Base-by-base conservation (phyloP, 305 asterid species). In the Rubia peregrina region DNA sequence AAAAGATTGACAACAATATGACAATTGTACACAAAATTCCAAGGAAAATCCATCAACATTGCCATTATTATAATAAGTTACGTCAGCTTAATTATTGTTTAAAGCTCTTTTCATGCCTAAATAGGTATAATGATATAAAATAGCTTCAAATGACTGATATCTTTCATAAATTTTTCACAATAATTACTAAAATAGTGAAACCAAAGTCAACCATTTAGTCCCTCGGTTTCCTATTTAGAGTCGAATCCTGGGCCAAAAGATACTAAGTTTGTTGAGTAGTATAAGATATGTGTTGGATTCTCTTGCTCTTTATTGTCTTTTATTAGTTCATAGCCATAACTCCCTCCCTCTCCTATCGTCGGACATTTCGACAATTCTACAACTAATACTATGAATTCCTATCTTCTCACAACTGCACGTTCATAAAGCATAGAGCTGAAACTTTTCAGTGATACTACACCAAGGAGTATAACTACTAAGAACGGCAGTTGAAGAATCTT, bases 91-190 rank as follows among this genome's bases (percentile, higher is more conserved):
- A 42, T 16, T 11, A 41, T 46, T 42, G 69, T 65, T 61, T 19
- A 16, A 21, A 66, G 46, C n/a, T 9, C 10, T 46, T 67, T 49
- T 22, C 22, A 67, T 67, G 6, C 70, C 70, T 66, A 38, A 12
- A 17, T 12, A 7, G 19, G 14, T 30, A 24, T n/a, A 26, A 60
- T 60, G 65, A 22, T 60, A 60, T 8, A 13, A 33, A 14, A 36
- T 16, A 33, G 42, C 67, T 36, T 62, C 24, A 60, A 4, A 62
- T 14, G 67, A 42, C 46, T 42, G 36, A 33, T 33, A 33, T 33
- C 5, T 33, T 33, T 33, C 36, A 33, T 33, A 33, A 33, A 42
- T 42, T 2, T 42, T 42, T 1, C 10, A 7, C 11, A 42, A 8
- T 7, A 42, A 6, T 42, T 42, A 7, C 11, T 66, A n/a, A 10